Conservation (phyloP, 2,329 filamentous ascomycete genomes). For the Fusarium mangiferae region DNA sequence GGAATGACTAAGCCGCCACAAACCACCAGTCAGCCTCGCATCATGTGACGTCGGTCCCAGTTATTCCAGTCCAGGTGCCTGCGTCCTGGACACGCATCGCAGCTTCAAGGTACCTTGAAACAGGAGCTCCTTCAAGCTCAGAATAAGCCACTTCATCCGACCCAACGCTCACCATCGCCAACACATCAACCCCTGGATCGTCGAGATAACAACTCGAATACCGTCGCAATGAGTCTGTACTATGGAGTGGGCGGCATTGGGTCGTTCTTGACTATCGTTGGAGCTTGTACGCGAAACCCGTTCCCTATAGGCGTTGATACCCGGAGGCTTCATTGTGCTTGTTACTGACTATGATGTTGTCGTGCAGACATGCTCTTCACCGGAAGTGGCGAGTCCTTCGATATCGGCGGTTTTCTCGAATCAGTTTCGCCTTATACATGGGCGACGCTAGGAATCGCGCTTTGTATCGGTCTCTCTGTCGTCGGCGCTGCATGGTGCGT, state of each 20-base stretch:
- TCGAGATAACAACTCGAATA: conserved; percentile 38
- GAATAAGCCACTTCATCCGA: conserved; percentile 27
- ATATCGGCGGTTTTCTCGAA: conserved; percentile 96
- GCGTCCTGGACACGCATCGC: conserved; percentile 42
- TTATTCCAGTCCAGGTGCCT: conserved; percentile 42
- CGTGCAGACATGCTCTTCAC: conserved; percentile 95
- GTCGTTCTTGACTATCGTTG: conserved; percentile 76
- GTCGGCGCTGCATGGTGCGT: conserved; percentile 95
- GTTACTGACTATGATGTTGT: conserved; percentile 33
- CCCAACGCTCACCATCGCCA: conserved; percentile 35
- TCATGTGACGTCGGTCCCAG: conserved; percentile 51
- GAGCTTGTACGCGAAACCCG: conserved; percentile 73
- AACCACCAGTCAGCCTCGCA: conserved; percentile 37
- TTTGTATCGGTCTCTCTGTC: conserved; percentile 96
- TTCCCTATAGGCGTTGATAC: conserved; percentile 8
- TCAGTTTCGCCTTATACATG: conserved; percentile 93
- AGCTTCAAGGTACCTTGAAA: conserved; percentile 41
- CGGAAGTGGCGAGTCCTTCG: conserved; percentile 94
- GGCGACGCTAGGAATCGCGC: conserved; percentile 88
- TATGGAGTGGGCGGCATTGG: conserved; percentile 77
- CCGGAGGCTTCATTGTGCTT: conserved; percentile 2
- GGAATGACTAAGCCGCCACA: conserved; percentile 42
- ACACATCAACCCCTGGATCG: conserved; percentile 29
- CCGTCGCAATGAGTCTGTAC: conserved; percentile 72
- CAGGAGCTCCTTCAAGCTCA: conserved; percentile 46